Base-by-base conservation (phyloP, 192 early-diverging fungal genomes). In the Backusella mclennaniae region DNA sequence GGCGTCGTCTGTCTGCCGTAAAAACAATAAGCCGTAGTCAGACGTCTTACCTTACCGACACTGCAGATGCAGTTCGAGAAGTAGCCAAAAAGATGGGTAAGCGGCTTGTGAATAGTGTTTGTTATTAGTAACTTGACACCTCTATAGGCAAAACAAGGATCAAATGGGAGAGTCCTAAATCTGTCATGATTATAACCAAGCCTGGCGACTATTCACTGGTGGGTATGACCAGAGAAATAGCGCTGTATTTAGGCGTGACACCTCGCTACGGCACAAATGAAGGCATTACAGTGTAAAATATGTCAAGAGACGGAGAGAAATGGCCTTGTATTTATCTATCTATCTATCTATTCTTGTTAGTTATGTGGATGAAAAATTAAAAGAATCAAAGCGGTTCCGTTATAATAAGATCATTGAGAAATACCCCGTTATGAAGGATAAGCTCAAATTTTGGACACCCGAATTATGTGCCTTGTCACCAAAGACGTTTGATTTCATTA, bases 401-500 rank as follows among this genome's bases (percentile, higher is more conserved):
- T 84, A 88, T 71, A 73, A 82, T 66, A 83, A 74, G 17, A 53
- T 73, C 11, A 15, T 52, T 63, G 38, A 76, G 78, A 67, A 85
- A 79, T 75, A 78, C 79, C 66, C 87, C 83, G 35, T 77, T 73
- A 73, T 82, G 14, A 73, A 79, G 8, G 85, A 89, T 3, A 84
- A 87, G 63, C 77, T 95, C 35, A 84, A 85, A 69, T 92, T 90
- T 73, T 96, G 95, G 96, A 94, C 86, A 7, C 81, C 88, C 0
- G 91, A 94, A 78, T 83, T 96, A 66, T 94, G 93, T 69, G 87
- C 86, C 0, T 73, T 77, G 41, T 82, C 89, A 41, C 86, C 91
- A 15, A 90, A 94, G 73, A 73, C 90, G 6, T 94, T 98, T 81
- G 96, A 96, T 78, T 92, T 98, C 85, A 90, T 95, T 21, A 86